phyloP scores from a whole-genome alignment of 1,139 yeast species.

The Magnusiomyces starmeri region DNA sequence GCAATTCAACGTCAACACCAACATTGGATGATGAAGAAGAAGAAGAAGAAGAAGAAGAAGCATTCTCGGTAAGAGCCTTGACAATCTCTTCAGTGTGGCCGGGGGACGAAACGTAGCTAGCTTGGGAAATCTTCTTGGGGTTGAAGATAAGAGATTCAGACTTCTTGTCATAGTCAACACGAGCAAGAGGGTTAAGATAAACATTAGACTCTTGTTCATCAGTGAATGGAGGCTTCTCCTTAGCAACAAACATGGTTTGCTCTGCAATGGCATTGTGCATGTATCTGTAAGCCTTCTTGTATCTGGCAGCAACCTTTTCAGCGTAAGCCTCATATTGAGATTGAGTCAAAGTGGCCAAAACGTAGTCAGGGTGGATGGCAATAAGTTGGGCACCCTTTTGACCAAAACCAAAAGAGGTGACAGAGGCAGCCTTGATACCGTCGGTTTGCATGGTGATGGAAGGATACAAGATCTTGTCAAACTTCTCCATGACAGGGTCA shows the following conservation, averaged over 20 bases:
- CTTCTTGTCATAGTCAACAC: slow-evolving; percentile 52
- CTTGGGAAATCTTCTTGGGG: slow-evolving; percentile 33
- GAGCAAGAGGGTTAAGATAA: slow-evolving; percentile 92
- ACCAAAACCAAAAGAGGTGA: slow-evolving; percentile 98
- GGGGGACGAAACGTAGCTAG: slow-evolving; percentile 31
- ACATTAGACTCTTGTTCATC: slow-evolving; percentile 83
- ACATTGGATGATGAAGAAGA: slow-evolving; percentile 52
- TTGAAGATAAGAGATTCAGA: slow-evolving; percentile 46
- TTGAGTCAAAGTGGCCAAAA: slow-evolving; percentile 74
- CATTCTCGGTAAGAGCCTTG: slow-evolving; percentile 27
- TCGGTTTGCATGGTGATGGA: slow-evolving; percentile 89
- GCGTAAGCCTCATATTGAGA: slow-evolving; percentile 62
- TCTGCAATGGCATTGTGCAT: slow-evolving; percentile 91
- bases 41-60: slow-evolving; percentile 40
- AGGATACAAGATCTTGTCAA: slow-evolving; percentile 86
- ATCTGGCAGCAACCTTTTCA: slow-evolving; percentile 66
- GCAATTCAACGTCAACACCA: slow-evolving; percentile 95
- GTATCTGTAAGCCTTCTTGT: slow-evolving; percentile 88
- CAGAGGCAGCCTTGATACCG: slow-evolving; percentile 94
- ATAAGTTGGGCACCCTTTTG: slow-evolving; percentile 98
- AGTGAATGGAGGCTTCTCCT: slow-evolving; percentile 86
- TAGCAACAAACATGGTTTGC: slow-evolving; percentile 87
- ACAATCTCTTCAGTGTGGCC: slow-evolving; percentile 39
- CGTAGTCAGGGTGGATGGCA: slow-evolving; percentile 87
- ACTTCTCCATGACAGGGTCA: slow-evolving; percentile 74